Conservation (phyloP, 2,329 filamentous ascomycete species). For the Emericellopsis cladophorae region DNA sequence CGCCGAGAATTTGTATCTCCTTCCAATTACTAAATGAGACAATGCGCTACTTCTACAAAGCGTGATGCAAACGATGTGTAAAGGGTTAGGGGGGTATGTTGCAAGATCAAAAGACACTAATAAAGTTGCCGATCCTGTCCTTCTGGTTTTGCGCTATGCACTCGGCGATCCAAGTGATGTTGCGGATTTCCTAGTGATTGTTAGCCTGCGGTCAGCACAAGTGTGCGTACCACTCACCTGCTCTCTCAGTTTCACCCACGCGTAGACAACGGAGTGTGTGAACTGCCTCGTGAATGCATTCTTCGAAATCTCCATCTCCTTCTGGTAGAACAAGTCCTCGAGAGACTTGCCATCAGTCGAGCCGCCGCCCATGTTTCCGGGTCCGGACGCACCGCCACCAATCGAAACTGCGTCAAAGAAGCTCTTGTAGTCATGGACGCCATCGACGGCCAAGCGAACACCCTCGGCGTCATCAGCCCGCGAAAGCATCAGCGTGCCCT, state of each 20-base stretch:
- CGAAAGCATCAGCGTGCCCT: constrained; percentile 89
- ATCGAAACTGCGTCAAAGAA: constrained; percentile 91
- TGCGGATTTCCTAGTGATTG: constrained; percentile 74
- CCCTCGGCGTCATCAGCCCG: constrained; percentile 91
- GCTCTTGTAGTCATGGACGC: constrained; percentile 82
- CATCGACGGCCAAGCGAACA: constrained; percentile 85
- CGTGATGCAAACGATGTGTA: constrained; percentile 13
- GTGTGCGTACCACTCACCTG: constrained; percentile 52
- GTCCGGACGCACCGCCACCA: constrained; percentile 54
- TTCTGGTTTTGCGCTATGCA: constrained; percentile 99
- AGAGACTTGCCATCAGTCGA: constrained; percentile 75
- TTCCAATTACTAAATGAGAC: constrained; percentile 22
- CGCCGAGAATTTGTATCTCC: constrained; percentile 15
- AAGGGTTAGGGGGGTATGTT: constrained; percentile 5
- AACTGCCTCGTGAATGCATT: constrained; percentile 92
- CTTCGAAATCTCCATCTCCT: constrained; percentile 98
- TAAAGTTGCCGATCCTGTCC: constrained; percentile 96
- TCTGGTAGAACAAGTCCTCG: constrained; percentile 97
- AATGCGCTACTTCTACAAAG: constrained; percentile 33
- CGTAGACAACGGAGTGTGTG: constrained; percentile 87
- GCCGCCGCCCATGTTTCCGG: constrained; percentile 76
- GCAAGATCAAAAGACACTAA: constrained; percentile 70
- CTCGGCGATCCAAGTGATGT: constrained; percentile 98
- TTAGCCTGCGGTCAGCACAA: too few relatives aligned
- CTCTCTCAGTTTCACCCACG: constrained; percentile 94